These are phyloP conservation scores for Sclerotinia borealis DNA, from an alignment of 2,329 filamentous ascomycete genomes.

Conservation along the genomic window DNA sequence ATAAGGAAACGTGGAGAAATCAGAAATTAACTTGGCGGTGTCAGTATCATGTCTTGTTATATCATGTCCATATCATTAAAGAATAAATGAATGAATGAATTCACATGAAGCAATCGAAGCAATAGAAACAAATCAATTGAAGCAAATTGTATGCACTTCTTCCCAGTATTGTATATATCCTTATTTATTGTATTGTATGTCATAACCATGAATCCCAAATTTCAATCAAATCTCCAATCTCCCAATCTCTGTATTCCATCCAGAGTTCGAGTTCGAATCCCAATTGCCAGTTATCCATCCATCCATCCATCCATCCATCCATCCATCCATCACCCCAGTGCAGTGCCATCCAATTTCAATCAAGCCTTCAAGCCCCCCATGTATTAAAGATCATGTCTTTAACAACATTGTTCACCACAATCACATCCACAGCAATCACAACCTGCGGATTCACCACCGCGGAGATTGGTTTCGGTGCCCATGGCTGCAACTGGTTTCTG, in stretches of 20 bases:
- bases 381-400: too few relatives aligned
- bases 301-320: too few relatives aligned
- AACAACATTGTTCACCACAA: slow-evolving; percentile 18
- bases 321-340: background rate
- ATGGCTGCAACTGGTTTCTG: slow-evolving; percentile 18
- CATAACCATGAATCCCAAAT: background rate
- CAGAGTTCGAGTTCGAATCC: slow-evolving; percentile 5
- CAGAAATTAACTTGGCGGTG: background rate
- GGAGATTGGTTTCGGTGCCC: slow-evolving; percentile 14
- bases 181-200: background rate
- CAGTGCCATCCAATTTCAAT: too few relatives aligned
- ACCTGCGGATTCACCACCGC: slow-evolving; percentile 16
- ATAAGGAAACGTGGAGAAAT: slow-evolving; percentile 1
- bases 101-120: background rate
- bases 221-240: background rate
- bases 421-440: slow-evolving; percentile 17
- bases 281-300: background rate
- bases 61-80: too few relatives aligned
- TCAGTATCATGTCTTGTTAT: too few relatives aligned
- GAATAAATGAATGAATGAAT: background rate
- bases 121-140: background rate
- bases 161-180: too few relatives aligned
- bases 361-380: too few relatives aligned
- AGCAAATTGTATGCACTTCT: background rate
- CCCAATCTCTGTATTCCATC: background rate